Evolutionary conservation across 1,284 basidiomycete species (phyloP).

Genomic region (Polyporus tsugae): DNA sequence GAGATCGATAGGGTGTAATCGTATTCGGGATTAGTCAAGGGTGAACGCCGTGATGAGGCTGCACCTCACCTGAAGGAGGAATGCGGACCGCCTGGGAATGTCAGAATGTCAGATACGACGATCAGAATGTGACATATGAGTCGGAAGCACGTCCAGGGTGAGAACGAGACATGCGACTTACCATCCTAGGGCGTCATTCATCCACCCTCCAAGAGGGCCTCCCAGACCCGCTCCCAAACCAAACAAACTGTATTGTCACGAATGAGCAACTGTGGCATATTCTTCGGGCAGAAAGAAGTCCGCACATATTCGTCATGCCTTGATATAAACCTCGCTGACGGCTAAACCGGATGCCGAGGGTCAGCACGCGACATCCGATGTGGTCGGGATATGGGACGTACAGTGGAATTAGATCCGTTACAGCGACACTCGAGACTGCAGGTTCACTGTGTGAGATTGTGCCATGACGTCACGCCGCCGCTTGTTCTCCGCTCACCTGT

Average conservation of each 20-base stretch:
- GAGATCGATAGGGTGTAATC: constrained; percentile 27
- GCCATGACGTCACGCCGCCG: constrained; percentile 37
- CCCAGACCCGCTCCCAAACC: constrained; percentile 86
- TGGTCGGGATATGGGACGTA: constrained; percentile 49
- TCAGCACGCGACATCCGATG: constrained; percentile 27
- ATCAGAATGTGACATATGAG: constrained; percentile 30
- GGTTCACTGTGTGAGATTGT: constrained; percentile 25
- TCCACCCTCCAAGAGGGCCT: constrained; percentile 89
- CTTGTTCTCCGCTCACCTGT: constrained; percentile 61
- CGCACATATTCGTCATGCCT: constrained; percentile 87
- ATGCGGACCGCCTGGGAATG: constrained; percentile 64
- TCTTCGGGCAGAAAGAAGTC: constrained; percentile 29
- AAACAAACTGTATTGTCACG: constrained; percentile 59
- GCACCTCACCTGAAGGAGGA: constrained; percentile 68
- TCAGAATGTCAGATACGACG: constrained; percentile 25
- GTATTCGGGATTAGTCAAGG: constrained; percentile 28
- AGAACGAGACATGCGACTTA: constrained; percentile 46
- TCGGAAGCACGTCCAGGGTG: constrained; percentile 14
- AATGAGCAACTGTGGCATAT: constrained; percentile 21
- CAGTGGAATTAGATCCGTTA: constrained; percentile 85
- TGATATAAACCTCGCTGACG: constrained; percentile 90
- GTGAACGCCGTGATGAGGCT: constrained; percentile 22
- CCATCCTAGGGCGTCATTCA: constrained; percentile 88
- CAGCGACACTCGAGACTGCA: constrained; percentile 77
- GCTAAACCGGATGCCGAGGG: constrained; percentile 47